A percentile compares a stretch with the other conserved stretches of the same genome.
phyloP scores from a whole-genome alignment of 176 grass and related monocot species.

The Rhynchospora breviuscula region DNA sequence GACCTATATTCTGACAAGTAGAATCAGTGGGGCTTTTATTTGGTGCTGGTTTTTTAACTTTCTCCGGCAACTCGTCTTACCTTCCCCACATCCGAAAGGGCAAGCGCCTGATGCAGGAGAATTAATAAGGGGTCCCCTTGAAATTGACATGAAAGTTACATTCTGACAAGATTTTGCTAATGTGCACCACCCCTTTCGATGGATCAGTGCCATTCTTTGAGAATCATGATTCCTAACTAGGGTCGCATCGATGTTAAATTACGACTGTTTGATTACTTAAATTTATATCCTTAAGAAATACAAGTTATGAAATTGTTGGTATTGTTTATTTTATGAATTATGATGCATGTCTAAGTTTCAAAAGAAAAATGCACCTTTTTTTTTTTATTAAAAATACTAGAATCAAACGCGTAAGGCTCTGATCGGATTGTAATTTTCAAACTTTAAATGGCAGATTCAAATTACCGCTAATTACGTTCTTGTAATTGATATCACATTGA shows the following conservation, averaged over 20 bases:
- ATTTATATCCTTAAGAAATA: not conserved
- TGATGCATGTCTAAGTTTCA: too few relatives aligned
- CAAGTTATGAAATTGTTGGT: not conserved
- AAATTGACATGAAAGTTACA: slow-evolving; percentile 13
- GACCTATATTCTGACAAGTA: too few relatives aligned
- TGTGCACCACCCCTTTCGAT: not conserved
- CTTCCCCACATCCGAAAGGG: not conserved
- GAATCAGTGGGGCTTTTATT: not conserved
- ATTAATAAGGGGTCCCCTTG: slow-evolving; percentile 3
- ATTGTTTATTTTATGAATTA: too few relatives aligned
- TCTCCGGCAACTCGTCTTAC: not conserved
- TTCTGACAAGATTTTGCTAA: not conserved
- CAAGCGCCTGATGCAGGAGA: not conserved
- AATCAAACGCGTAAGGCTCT: too few relatives aligned
- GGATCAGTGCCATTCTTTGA: not conserved
- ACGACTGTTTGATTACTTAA: not conserved
- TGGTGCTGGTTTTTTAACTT: not conserved
- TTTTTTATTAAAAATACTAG: too few relatives aligned
- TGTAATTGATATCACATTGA: too few relatives aligned
- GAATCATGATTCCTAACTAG: not conserved
- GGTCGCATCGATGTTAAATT: not conserved
- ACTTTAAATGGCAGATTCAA: too few relatives aligned
- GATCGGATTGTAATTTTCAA: too few relatives aligned
- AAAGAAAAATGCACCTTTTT: too few relatives aligned
- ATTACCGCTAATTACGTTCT: too few relatives aligned